phyloP scores from a whole-genome alignment of 1,284 basidiomycete species.

The Marasmius oreades region DNA sequence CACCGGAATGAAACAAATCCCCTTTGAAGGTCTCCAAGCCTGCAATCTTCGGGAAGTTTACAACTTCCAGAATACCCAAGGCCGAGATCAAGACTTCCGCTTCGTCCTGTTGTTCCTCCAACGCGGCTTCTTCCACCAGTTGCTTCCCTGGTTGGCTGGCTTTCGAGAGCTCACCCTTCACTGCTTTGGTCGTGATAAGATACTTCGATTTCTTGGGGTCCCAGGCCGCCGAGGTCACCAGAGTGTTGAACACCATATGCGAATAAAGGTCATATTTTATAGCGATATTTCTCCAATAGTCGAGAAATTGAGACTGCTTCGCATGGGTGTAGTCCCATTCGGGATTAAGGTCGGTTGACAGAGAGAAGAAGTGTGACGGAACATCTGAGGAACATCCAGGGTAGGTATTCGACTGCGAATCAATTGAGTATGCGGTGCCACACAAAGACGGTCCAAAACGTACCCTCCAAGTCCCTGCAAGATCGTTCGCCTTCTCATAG shows the following conservation, averaged over 20 bases:
- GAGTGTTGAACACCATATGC: slow-evolving; percentile 28
- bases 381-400: slow-evolving; percentile 34
- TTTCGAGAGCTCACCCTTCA: neutral
- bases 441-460: slow-evolving; percentile 8
- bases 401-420: slow-evolving; percentile 28
- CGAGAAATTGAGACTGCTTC: slow-evolving; percentile 28
- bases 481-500: slow-evolving; percentile 29
- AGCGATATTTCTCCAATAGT: slow-evolving; percentile 32
- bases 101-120: slow-evolving; percentile 17
- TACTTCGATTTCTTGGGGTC: slow-evolving; percentile 30
- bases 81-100: slow-evolving; percentile 42
- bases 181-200: slow-evolving; percentile 25
- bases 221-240: slow-evolving; percentile 41
- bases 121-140: slow-evolving; percentile 16
- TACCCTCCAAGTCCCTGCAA: slow-evolving; percentile 38
- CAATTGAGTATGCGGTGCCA: neutral
- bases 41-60: slow-evolving; percentile 33
- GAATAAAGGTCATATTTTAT: slow-evolving; percentile 27
- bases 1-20: slow-evolving; percentile 42
- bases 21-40: slow-evolving; percentile 43
- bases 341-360: slow-evolving; percentile 34
- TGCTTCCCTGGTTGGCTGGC: neutral
- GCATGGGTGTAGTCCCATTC: slow-evolving; percentile 31
- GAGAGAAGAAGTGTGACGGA: slow-evolving; percentile 31
- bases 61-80: slow-evolving; percentile 37